Base-by-base conservation (phyloP, 495 filamentous ascomycete genomes). In the Neurospora sp. region DNA sequence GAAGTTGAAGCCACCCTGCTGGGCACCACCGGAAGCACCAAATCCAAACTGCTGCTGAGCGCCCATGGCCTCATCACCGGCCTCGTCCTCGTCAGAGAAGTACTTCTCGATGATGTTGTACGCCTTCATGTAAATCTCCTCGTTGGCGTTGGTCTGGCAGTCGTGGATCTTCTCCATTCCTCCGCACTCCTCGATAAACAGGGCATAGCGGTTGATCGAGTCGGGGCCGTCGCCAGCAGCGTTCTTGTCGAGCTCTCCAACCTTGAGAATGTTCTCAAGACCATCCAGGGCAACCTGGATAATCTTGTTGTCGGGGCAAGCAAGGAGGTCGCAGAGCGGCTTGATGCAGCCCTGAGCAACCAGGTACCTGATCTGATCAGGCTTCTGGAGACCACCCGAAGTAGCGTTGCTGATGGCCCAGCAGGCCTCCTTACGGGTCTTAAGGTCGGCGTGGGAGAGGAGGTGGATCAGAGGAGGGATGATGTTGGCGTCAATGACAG, bases 81-180 rank as follows among this genome's bases (percentile, higher is more conserved):
- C 91, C 78, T 96, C 96, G 14, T 98, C 96, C 77, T 99, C 96
- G 80, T 99, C 96, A 1, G 94, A 97, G 88, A 99, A 99, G 88
- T 99, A 98, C 86, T 97, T 98, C 89, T 98, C 96, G 78, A 99
- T 99, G 84, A 99, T 98, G 87, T 96, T 98, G 87, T 97, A 99
- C 0, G 96, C 97, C 90, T 99, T 99, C 96, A 99, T 98, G 88
- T 99, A 99, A 77, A 99, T 99, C 85, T 99, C 96, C 84, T 98
- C 96, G 85, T 99, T 99, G 84, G 96, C 95, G 77, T 99, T 99
- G 84, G 95, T 97, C 87, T 99, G 96, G 89, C 96, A 97, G 77
- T 98, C 94, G 83, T 99, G 96, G 79, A 99, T 98, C 90, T 98
- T 98, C 86, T 98, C 94, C 96, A 99, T 99, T 76, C 96, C 96